These are phyloP conservation scores for Xylariaceae sp. DNA, from an alignment of 2,329 filamentous ascomycete genomes.

Conservation along the genomic window DNA sequence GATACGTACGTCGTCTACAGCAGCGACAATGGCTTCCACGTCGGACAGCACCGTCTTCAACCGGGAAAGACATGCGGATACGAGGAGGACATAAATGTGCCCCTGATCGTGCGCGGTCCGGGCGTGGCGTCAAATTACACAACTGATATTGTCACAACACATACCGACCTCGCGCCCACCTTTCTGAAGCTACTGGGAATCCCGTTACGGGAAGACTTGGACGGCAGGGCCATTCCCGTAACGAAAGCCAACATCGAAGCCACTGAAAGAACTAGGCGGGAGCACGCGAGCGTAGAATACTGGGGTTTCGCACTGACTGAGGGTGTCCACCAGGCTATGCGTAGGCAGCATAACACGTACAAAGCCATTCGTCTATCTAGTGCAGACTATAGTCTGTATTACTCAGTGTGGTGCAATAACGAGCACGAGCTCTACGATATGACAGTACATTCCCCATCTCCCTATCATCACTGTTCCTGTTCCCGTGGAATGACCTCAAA, in stretches of 20 bases:
- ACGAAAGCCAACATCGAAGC: slow-evolving; percentile 34
- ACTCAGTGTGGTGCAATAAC: slow-evolving; percentile 61
- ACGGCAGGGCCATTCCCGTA: slow-evolving; percentile 57
- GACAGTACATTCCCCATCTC: slow-evolving; percentile 56
- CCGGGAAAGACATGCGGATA: slow-evolving; percentile 65
- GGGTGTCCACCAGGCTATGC: slow-evolving; percentile 13
- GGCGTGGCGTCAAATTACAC: slow-evolving; percentile 53
- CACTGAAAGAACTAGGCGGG: slow-evolving; percentile 39
- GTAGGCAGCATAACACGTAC: slow-evolving; percentile 55
- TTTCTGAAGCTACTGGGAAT: slow-evolving; percentile 54
- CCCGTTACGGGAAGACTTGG: slow-evolving; percentile 54
- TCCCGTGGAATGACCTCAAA: too few relatives aligned
- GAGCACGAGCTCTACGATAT: slow-evolving; percentile 64
- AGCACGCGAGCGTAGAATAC: slow-evolving; percentile 61
- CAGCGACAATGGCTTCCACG: slow-evolving; percentile 65
- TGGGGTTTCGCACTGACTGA: slow-evolving; percentile 50
- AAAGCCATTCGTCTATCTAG: slow-evolving; percentile 57
- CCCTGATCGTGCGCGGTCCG: slow-evolving; percentile 66
- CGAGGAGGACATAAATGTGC: slow-evolving; percentile 66
- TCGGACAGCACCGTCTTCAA: slow-evolving; percentile 62
- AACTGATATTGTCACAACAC: slow-evolving; percentile 57
- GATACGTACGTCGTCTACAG: slow-evolving; percentile 66
- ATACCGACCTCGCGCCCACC: slow-evolving; percentile 63
- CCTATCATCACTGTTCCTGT: too few relatives aligned
- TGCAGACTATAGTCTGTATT: slow-evolving; percentile 59